phyloP scores from a whole-genome alignment of 805 yeast genomes.

The Wilhelminamyces savonicus region DNA sequence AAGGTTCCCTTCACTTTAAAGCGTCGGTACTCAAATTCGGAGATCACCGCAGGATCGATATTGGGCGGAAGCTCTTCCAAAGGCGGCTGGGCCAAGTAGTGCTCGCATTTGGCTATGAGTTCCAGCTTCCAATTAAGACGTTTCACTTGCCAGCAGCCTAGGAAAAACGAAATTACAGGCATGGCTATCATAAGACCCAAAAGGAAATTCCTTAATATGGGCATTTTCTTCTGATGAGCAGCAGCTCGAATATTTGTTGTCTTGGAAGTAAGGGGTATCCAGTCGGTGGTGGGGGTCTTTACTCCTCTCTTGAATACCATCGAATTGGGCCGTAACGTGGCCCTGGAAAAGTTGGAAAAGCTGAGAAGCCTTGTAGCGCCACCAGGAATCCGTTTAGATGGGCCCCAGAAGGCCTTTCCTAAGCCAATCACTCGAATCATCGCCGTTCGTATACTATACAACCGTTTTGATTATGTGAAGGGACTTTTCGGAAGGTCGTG shows the following conservation, averaged over 20 bases:
- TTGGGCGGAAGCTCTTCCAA: slow-evolving; percentile 58
- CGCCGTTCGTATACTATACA: too few species aligned
- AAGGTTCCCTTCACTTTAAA: slow-evolving; percentile 74
- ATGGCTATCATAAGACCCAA: slow-evolving; percentile 55
- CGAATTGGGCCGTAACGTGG: not conserved
- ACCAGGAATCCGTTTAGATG: too few species aligned
- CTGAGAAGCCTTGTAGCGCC: too few species aligned
- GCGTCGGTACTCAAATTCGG: slow-evolving; percentile 75
- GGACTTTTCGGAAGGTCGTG: too few species aligned
- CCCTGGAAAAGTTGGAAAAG: too few species aligned
- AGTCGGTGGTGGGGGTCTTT: slow-evolving; percentile 70
- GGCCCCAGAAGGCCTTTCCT: too few species aligned
- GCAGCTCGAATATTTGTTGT: slow-evolving; percentile 28
- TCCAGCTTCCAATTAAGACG: slow-evolving; percentile 85
- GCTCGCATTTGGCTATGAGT: slow-evolving; percentile 77
- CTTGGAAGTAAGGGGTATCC: slow-evolving; percentile 68
- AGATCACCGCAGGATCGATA: slow-evolving; percentile 58
- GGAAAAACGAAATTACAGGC: slow-evolving; percentile 78
- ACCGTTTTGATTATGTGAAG: too few species aligned
- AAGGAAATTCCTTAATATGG: slow-evolving; percentile 31
- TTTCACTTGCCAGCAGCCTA: slow-evolving; percentile 91
- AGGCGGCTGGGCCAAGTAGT: slow-evolving; percentile 67
- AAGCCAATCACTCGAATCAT: too few species aligned
- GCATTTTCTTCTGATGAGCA: slow-evolving; percentile 33
- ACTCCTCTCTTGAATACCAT: slow-evolving; percentile 13